Evolutionary conservation across 805 yeast species (phyloP), one percentile per base, ranked within the genome.

Genomic region (Ogataea chonburiensis): DNA sequence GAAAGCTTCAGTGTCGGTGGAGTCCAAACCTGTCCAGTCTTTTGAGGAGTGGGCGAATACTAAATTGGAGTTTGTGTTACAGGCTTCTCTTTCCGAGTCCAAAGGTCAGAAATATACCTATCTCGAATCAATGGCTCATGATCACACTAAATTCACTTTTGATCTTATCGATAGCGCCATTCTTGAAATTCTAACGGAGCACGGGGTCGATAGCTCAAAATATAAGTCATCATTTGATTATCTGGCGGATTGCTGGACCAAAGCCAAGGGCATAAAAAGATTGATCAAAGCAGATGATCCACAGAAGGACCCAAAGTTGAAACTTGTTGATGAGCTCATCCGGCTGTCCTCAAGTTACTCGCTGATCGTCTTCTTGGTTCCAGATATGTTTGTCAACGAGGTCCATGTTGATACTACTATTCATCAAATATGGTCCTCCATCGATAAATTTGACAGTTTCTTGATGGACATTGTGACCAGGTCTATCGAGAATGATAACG

Each of bases 401-500:
- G 65, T 69, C 15, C 32, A 49, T 30, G 43, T 71, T 13, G 55
- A 58, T 21, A 45, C 50, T 1, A 42, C 55, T 7, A 41, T 65
- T 5, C 50, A 47, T 11, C 45, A 43, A 5, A 50, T 65, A 16
- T 43, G 57, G 33, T 43, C 47, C 13, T 49, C 53, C 15, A 43
- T 57, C 6, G 45, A 47, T 13, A 45, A 46, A 28, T 52, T 49
- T 34, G 79, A 71, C 39, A 37, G 38, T 11, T 80, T 79, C 42
- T 55, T 87, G 36, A 58, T 68, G 3, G 81, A 77, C 28, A 67
- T 85, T 19, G 56, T 84, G 11, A 60, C 66, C 21, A 67, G 79
- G 37, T 74, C 89, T 7, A 66, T 71, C 16, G 84, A 79, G 38
- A 87, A 85, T 51, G 94, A 79, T 2, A 66, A 79, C 0, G 56